These are phyloP conservation scores for Mediolabrus comicus DNA, from an alignment of 108 stramenopile species.

Conservation along the genomic window DNA sequence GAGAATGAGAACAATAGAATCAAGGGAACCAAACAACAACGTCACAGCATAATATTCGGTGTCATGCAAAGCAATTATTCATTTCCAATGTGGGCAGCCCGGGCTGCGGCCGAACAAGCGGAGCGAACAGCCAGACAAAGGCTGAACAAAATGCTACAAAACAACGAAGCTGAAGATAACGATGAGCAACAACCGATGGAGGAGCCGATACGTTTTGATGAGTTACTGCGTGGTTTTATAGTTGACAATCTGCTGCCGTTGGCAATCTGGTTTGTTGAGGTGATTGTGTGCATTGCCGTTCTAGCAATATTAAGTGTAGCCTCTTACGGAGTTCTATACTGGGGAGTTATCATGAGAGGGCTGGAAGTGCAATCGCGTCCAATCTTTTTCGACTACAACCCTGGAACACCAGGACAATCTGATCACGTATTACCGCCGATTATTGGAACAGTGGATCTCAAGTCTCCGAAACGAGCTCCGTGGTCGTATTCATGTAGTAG, in stretches of 20 bases:
- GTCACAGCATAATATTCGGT: too few relatives aligned
- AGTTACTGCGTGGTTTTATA: conserved; percentile 10
- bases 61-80: not conserved
- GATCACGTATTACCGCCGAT: conserved; percentile 1
- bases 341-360: conserved; percentile 34
- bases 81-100: not conserved
- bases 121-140: not conserved
- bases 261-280: conserved; percentile 16
- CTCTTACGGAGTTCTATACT: conserved; percentile 18
- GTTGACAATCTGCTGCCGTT: conserved; percentile 24
- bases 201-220: conserved; percentile 15
- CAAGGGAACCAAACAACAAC: too few relatives aligned
- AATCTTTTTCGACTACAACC: conserved; percentile 47
- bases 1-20: too few relatives aligned
- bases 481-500: conserved; percentile 26
- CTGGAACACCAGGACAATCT: not conserved
- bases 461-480: conserved; percentile 24
- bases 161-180: not conserved
- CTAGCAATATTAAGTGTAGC: conserved; percentile 27
- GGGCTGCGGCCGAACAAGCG: not conserved
- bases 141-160: not conserved
- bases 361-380: conserved; percentile 42
- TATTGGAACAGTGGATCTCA: conserved; percentile 32
- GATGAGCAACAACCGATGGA: not conserved
- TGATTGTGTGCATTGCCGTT: conserved; percentile 2